Percentiles rank a stretch among this genome's conserved stretches.
These are phyloP conservation scores for Fonsecaea pedrosoi DNA, from an alignment of 2,329 filamentous ascomycete species.

Conservation along the genomic window DNA sequence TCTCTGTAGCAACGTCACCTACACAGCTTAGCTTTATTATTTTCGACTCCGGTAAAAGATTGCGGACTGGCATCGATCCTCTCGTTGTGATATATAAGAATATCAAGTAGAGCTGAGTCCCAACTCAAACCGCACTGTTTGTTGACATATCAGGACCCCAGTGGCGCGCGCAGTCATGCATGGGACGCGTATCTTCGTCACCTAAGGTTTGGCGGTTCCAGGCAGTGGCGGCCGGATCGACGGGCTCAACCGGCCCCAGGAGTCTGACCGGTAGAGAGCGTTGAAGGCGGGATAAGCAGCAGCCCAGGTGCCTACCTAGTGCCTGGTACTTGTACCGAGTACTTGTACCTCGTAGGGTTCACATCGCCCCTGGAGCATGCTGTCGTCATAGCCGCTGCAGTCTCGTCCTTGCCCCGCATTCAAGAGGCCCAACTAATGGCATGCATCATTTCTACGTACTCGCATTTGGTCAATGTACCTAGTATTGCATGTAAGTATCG, in stretches of 20 bases:
- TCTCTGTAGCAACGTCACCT: slow-evolving; percentile 1
- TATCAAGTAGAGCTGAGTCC: background rate
- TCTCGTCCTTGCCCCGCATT: background rate
- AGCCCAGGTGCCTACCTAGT: too few relatives aligned
- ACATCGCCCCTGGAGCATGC: background rate
- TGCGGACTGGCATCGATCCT: background rate
- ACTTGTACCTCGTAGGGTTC: background rate
- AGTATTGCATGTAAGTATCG: background rate
- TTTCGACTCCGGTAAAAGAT: background rate
- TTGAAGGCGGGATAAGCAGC: background rate
- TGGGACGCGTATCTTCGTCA: background rate
- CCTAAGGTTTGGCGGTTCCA: background rate
- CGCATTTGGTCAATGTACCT: background rate
- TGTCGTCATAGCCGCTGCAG: background rate
- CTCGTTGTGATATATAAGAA: background rate
- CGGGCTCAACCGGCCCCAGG: background rate
- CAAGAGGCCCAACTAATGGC: background rate
- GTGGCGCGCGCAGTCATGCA: background rate
- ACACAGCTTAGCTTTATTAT: background rate
- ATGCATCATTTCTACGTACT: slow-evolving; percentile 1
- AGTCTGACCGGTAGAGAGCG: background rate
- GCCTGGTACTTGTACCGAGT: too few relatives aligned
- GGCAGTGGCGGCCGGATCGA: background rate
- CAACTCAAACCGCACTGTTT: background rate
- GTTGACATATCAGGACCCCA: background rate